Base-by-base conservation (phyloP, 805 yeast genomes). In the Maudiozyma serrabonitensis region DNA sequence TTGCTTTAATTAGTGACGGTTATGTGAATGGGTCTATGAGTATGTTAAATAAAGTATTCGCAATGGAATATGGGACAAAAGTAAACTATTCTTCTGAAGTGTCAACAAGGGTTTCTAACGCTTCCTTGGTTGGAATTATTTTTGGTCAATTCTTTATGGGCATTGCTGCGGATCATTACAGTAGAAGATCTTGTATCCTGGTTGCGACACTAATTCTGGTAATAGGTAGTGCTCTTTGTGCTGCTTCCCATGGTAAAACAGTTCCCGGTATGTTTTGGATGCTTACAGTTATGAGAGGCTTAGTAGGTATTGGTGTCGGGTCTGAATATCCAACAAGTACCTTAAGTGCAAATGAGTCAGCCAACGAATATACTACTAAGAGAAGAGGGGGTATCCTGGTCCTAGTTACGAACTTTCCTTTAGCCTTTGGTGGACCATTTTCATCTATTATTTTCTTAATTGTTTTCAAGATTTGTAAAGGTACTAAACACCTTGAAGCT, bases 121-220 rank as follows among this genome's bases (percentile, higher is more conserved):
- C 48, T n/a, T 46, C 48, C 7, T 41, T 46, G 23, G 48, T 46
- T n/a, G 48, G 48, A 34, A 46, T 40, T 13, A 46, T 46, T 8
- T 46, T 46, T 41, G 48, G 48, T 25, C 48, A 46, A 41, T 46
- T 46, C 34, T 40, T 40, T 34, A 46, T 46, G 48, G 48, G 48
- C 23, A 46, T 46, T 16, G 48, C 48, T 16, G 48, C 48, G 15
- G 48, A 46, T 34, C 23, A 46, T 35, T 46, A 46, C 19, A 41
- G 45, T 7, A 41, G 48, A 34, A 46, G 31, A 46, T 19, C 48
- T 1, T 46, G 48, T 25, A 46, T 46, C 34, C 32, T 46, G 7
- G 41, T 46, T 11, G 48, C 48, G 9, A 46, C 48, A 7, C n/a
- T 34, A 5, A 46, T 46, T n/a, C 32, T 46, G 23, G 48, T 46